phyloP scores from a whole-genome alignment of 495 filamentous ascomycete genomes.

The Hypoxylon intermedium region DNA sequence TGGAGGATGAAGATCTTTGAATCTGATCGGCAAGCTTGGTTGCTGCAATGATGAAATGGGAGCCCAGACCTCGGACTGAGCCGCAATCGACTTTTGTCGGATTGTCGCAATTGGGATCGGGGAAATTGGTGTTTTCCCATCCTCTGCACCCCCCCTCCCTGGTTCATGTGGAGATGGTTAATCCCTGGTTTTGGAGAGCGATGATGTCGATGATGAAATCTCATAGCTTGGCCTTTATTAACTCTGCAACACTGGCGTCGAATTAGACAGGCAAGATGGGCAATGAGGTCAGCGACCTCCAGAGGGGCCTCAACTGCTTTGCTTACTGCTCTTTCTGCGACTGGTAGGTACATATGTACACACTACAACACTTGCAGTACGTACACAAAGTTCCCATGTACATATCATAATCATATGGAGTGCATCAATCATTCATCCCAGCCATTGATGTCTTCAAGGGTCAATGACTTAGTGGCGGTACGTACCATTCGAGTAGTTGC shows the following conservation, averaged over 20 bases:
- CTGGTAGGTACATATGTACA: no score
- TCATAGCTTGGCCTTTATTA: slow-evolving; percentile 24
- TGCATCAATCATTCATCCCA: no score
- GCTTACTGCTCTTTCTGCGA: no score
- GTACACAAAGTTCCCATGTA: no score
- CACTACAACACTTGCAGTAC: no score
- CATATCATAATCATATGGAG: no score
- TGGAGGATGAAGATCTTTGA: slow-evolving; percentile 39
- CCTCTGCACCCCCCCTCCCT: slow-evolving; percentile 15
- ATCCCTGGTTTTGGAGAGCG: slow-evolving; percentile 20
- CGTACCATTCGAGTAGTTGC: no score
- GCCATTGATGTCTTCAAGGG: no score
- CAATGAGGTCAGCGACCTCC: slow-evolving; percentile 25
- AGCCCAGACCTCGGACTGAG: slow-evolving; percentile 40
- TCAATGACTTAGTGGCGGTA: no score
- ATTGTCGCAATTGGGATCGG: slow-evolving; percentile 43
- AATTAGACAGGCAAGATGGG: slow-evolving; percentile 11
- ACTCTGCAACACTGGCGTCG: slow-evolving; percentile 33
- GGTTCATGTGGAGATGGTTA: slow-evolving; percentile 33
- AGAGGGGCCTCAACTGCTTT: slow-evolving; percentile 3
- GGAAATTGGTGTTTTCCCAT: slow-evolving; percentile 44
- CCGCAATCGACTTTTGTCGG: slow-evolving; percentile 45
- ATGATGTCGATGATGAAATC: slow-evolving; percentile 42
- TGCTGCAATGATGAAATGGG: slow-evolving; percentile 40
- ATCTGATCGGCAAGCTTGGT: slow-evolving; percentile 38